Percentiles rank a stretch among this genome's conserved stretches.
phyloP scores from a whole-genome alignment of 169 alveolate species.

The Plasmodium vivax region DNA sequence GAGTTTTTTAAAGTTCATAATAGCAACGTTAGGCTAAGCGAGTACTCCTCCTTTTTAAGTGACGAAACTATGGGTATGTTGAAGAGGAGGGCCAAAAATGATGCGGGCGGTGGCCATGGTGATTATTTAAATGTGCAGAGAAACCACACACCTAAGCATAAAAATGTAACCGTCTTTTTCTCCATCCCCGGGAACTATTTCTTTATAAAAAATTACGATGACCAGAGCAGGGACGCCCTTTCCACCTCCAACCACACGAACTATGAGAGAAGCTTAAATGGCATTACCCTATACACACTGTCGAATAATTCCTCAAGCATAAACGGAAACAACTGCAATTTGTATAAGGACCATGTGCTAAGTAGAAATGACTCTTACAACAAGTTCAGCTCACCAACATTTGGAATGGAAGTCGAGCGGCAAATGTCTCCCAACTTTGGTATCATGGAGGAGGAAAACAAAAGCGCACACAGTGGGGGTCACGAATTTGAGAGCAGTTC shows the following conservation, averaged over 20 bases:
- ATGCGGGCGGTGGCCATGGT: not conserved
- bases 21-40: slow-evolving; percentile 26
- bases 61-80: slow-evolving; percentile 25
- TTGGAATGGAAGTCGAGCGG: slow-evolving; percentile 26
- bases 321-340: slow-evolving; percentile 12
- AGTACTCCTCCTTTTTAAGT: slow-evolving; percentile 43
- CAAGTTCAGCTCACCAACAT: slow-evolving; percentile 41
- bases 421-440: slow-evolving; percentile 72
- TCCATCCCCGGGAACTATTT: slow-evolving; percentile 54
- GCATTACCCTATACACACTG: slow-evolving; percentile 12
- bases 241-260: slow-evolving; percentile 1
- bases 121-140: not conserved
- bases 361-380: slow-evolving; percentile 25
- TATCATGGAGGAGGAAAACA: not conserved
- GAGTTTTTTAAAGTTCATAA: slow-evolving; percentile 62
- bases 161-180: slow-evolving; percentile 28
- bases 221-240: not conserved
- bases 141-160: not conserved
- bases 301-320: slow-evolving; percentile 37
- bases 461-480: not conserved
- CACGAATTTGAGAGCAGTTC: not conserved
- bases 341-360: slow-evolving; percentile 3
- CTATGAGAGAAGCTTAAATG: slow-evolving; percentile 40
- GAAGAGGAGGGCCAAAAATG: slow-evolving; percentile 9
- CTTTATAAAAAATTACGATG: slow-evolving; percentile 40